phyloP scores from a whole-genome alignment of 768 basidiomycete species.

The Leccinum disarticulatum region DNA sequence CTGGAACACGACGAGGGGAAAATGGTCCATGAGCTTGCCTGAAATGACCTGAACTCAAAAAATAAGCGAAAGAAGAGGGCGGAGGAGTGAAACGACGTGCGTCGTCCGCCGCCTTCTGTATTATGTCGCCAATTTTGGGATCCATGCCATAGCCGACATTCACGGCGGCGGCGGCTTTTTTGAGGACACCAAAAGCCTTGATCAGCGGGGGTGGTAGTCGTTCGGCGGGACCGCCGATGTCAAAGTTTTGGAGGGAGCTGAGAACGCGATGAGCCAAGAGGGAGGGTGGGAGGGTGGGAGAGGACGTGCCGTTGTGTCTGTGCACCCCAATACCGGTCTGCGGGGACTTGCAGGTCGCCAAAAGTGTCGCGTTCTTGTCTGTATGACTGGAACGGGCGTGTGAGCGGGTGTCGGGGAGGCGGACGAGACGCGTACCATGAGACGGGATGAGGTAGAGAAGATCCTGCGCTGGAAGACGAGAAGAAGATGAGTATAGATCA shows the following conservation, averaged over 20 bases:
- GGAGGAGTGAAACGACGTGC: slow-evolving; percentile 40
- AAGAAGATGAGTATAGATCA: not conserved
- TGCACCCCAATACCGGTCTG: slow-evolving; percentile 93
- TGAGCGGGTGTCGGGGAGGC: not conserved
- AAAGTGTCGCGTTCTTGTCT: slow-evolving; percentile 93
- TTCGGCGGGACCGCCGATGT: slow-evolving; percentile 94
- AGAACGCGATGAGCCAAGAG: slow-evolving; percentile 10
- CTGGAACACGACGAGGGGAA: slow-evolving; percentile 98
- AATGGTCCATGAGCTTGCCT: slow-evolving; percentile 91
- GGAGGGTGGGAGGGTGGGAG: not conserved
- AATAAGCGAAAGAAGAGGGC: slow-evolving; percentile 1
- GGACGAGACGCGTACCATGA: slow-evolving; percentile 35
- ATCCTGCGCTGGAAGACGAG: not conserved
- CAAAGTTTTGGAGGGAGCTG: slow-evolving; percentile 95
- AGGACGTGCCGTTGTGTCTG: slow-evolving; percentile 84
- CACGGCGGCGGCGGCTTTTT: slow-evolving; percentile 93
- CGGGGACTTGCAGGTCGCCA: slow-evolving; percentile 88
- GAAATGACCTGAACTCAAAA: slow-evolving; percentile 75
- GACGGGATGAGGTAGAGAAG: slow-evolving; percentile 33
- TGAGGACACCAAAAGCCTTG: slow-evolving; percentile 96
- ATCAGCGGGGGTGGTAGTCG: slow-evolving; percentile 93
- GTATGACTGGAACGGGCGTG: slow-evolving; percentile 46
- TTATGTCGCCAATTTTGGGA: slow-evolving; percentile 81
- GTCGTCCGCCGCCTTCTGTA: slow-evolving; percentile 92
- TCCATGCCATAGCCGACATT: slow-evolving; percentile 91